These are phyloP conservation scores for Sordariomycetes sp. DNA, from an alignment of 2,329 filamentous ascomycete genomes.

Conservation along the genomic window DNA sequence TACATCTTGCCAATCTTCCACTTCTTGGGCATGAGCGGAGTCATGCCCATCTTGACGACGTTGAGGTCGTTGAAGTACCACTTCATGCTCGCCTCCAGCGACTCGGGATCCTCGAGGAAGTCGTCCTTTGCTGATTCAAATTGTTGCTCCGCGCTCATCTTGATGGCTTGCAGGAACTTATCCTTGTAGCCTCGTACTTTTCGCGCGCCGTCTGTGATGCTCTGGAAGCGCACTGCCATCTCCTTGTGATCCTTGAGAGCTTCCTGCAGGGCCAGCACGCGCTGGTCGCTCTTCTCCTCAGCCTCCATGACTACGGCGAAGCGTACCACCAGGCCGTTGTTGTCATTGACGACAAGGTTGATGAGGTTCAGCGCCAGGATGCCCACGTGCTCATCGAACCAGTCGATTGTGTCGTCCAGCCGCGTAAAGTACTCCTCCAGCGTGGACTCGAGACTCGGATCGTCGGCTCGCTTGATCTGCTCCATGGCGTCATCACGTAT, in stretches of 20 bases:
- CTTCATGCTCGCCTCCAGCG: constrained; percentile 77
- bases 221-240: constrained; percentile 86
- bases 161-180: constrained; percentile 79
- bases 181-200: constrained; percentile 93
- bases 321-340: constrained; percentile 81
- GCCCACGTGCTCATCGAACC: constrained; percentile 93
- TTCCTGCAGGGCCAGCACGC: constrained; percentile 83
- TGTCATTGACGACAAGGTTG: constrained; percentile 74
- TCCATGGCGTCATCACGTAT: constrained; percentile 95
- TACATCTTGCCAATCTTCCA: constrained; percentile 95
- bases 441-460: constrained; percentile 67
- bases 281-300: constrained; percentile 92
- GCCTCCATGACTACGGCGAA: constrained; percentile 88
- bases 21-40: constrained; percentile 83
- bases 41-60: constrained; percentile 88
- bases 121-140: constrained; percentile 63
- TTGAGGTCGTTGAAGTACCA: constrained; percentile 99
- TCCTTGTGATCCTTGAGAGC: constrained; percentile 94
- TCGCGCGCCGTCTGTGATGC: constrained; percentile 88
- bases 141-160: constrained; percentile 61
- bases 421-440: constrained; percentile 83
- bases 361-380: constrained; percentile 85
- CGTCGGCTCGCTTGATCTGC: constrained; percentile 74
- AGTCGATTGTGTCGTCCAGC: constrained; percentile 79
- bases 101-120: constrained; percentile 75